Base-by-base conservation (phyloP, 805 yeast genomes). In the Pichia gijzeniarum region DNA sequence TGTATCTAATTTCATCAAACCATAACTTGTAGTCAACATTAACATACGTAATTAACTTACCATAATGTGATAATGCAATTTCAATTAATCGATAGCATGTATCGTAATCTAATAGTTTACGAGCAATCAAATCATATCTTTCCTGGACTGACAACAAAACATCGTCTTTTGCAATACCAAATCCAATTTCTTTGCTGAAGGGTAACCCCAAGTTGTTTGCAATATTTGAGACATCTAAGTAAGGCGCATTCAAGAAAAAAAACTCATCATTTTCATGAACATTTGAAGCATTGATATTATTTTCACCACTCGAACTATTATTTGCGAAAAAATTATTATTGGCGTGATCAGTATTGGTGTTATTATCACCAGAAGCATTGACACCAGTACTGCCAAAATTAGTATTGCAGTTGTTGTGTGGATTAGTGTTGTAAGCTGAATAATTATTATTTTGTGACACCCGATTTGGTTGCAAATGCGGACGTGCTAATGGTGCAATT, bases 11-110 rank as follows among this genome's bases (percentile, higher is more conserved):
- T 2, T 30, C 18, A 16, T 48, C 49, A 30, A 48, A 46, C 51
- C 51, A 48, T 16, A 17, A 3, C 28, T 42, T 41, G 38, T 22
- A 39, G 32, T 48, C 51, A 14, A 14, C 21, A 18, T 40, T 44
- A 42, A 22, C 38, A 34, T 38, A 45, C 17, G 44, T 38, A 4
- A 81, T 79, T 90, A 90, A 83, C 18, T 81, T 68, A 13, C 85
- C 84, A 55, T 78, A 83, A 51, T 74, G 71, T 32, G 75, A 68
- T 35, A 79, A 64, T 55, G 80, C 81, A 43, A 69, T 71, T 39
- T 66, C 67, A 50, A 82, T 63, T 35, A 82, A 60, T 13, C 64
- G 61, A 7, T 68, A 51, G 0, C 77, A 76, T 41, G 76, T 76
- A 3, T 61, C 56, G 36, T 68, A 56, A 4, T 74, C 58, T 9